These are phyloP conservation scores for Porphyrellus cyaneotinctus DNA, from an alignment of 768 basidiomycete species.

Conservation along the genomic window DNA sequence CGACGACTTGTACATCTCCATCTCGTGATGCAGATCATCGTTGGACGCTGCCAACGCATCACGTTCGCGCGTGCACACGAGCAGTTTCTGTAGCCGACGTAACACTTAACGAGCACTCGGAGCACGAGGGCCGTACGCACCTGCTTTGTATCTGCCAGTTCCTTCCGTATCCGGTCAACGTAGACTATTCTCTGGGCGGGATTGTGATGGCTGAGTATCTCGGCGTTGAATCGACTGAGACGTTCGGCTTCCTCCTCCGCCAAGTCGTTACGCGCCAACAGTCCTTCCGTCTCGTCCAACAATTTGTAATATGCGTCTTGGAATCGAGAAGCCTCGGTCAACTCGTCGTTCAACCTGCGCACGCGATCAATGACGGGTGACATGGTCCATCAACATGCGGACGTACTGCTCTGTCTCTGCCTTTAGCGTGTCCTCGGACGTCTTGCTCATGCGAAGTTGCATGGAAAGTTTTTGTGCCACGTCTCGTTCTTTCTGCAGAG, in stretches of 20 bases:
- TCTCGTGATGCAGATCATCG: constrained; percentile 47
- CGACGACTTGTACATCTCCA: constrained; percentile 60
- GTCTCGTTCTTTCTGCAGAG: constrained; percentile 46
- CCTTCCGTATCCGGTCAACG: constrained; percentile 76
- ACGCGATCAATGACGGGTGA: neutral
- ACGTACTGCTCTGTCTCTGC: constrained; percentile 68
- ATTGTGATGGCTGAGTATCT: constrained; percentile 81
- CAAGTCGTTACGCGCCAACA: constrained; percentile 67
- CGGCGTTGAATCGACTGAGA: constrained; percentile 80
- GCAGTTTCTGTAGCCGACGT: constrained; percentile 41
- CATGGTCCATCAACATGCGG: neutral
- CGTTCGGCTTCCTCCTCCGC: constrained; percentile 75
- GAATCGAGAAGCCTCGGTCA: constrained; percentile 59
- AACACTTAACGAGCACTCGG: neutral
- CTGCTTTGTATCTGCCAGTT: constrained; percentile 77
- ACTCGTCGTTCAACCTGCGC: constrained; percentile 43
- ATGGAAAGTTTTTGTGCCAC: constrained; percentile 43
- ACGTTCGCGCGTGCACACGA: constrained; percentile 43
- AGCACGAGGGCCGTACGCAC: constrained; percentile 38
- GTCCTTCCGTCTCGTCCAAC: constrained; percentile 56
- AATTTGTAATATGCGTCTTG: constrained; percentile 68
- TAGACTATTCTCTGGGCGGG: constrained; percentile 84
- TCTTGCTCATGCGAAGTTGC: constrained; percentile 51
- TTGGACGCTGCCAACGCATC: constrained; percentile 44
- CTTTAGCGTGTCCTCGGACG: constrained; percentile 64